A percentile compares a stretch with the other conserved stretches of the same genome.
Evolutionary conservation across 148 eudicot genomes (phyloP).

Genomic region (Heliamphora exappendiculata): DNA sequence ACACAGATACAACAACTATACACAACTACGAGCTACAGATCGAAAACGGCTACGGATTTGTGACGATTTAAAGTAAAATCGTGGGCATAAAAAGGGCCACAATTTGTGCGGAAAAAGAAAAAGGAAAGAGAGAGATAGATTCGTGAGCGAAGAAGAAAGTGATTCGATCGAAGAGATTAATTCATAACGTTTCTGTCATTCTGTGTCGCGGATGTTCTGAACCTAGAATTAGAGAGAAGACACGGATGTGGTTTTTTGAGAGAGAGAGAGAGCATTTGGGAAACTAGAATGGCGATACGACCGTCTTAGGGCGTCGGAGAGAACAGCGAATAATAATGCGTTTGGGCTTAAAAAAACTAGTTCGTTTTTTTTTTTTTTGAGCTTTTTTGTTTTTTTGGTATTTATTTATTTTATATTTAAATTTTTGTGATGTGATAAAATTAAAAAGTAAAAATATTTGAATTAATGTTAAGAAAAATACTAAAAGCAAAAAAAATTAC

Average conservation of each 20-base stretch:
- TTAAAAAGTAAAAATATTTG: background rate
- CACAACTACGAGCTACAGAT: slow-evolving; percentile 1
- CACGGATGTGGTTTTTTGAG: background rate
- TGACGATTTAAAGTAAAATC: background rate
- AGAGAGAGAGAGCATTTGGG: background rate
- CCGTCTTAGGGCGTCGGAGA: slow-evolving; percentile 1
- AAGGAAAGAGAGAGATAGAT: no score
- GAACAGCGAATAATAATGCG: no score
- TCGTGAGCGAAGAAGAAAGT: background rate
- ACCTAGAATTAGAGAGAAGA: background rate
- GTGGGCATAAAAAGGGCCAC: slow-evolving; percentile 1
- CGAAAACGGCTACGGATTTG: background rate
- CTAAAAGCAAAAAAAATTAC: no score
- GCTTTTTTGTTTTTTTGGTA: no score
- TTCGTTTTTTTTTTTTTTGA: no score
- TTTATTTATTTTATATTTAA: no score
- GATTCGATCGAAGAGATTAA: background rate
- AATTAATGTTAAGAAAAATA: no score
- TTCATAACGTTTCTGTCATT: background rate
- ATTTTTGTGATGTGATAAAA: no score
- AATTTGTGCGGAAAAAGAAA: background rate
- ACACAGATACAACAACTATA: background rate
- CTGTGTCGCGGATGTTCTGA: background rate
- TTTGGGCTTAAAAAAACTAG: no score
- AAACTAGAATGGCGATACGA: background rate